Base-by-base conservation (phyloP, 768 basidiomycete species). In the Pulveroboletus sp. region DNA sequence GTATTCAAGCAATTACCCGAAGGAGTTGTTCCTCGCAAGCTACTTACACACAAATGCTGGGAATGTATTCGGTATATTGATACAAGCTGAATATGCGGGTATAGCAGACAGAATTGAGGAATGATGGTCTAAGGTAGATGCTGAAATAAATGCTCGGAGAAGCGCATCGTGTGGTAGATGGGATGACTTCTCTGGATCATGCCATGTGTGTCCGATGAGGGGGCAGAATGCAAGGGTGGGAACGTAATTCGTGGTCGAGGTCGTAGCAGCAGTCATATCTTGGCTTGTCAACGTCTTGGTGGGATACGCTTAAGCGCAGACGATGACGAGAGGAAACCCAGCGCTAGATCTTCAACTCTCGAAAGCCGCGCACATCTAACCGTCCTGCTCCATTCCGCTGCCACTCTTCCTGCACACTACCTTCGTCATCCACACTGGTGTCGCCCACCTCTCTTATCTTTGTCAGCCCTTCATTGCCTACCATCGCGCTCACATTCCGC, bases 291-390 rank as follows among this genome's bases (percentile, higher is more conserved):
- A 38, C 21, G 49, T 54, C 44, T 30, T 52, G 44, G 11, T 52
- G 40, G 11, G 31, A 35, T 11, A 15, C 7, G 43, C 41, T 40
- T 21, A 38, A 35, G 38, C 26, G 41, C 35, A 47, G 13, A 30
- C 31, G 27, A 33, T n/a, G 26, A 31, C 24, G 32, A 40, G 15
- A 36, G 42, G 39, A 43, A 44, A 32, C 39, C 31, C 11, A 7
- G 48, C 41, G 41, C 60, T 69, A 81, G 54, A 89, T 89, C 77
- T 78, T 85, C 66, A 89, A 65, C 70, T 89, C 87, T 57, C 85
- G 71, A 66, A 89, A 89, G 46, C 86, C 86, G 46, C 86, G 73
- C 46, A 89, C 85, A 64, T 89, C 86, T 51, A 89, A 65, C 59
- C 86, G 71, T 44, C 86, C 86, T 30, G 79, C 77, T 54, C 86